Percentiles rank a stretch among this genome's conserved stretches.
phyloP scores from a whole-genome alignment of 2,329 filamentous ascomycete genomes.

The Dothideomycetes sp. region DNA sequence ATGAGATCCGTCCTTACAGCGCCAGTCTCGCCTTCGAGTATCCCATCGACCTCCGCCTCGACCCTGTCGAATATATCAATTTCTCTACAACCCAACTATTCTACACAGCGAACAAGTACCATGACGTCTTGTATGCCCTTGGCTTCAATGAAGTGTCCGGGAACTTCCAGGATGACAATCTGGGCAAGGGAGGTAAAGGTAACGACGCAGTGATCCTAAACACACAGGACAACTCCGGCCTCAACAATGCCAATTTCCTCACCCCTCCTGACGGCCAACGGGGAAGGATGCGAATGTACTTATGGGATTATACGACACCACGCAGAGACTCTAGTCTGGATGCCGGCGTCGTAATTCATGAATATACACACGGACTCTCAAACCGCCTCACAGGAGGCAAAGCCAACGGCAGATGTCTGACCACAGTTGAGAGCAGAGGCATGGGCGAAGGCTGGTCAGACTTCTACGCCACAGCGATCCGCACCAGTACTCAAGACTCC shows the following conservation, averaged over 20 bases:
- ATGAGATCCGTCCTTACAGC: too few relatives aligned
- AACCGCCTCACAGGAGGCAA: slow-evolving; percentile 52
- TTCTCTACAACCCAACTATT: slow-evolving; percentile 52
- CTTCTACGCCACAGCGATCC: slow-evolving; percentile 45
- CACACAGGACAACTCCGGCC: slow-evolving; percentile 46
- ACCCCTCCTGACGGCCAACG: slow-evolving; percentile 44
- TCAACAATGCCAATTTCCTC: slow-evolving; percentile 51
- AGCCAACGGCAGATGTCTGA: slow-evolving; percentile 43
- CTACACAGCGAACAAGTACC: slow-evolving; percentile 52
- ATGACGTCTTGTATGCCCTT: slow-evolving; percentile 49
- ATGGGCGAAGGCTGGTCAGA: slow-evolving; percentile 54
- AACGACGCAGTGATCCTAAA: slow-evolving; percentile 42
- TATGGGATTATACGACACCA: slow-evolving; percentile 43
- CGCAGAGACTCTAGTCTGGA: slow-evolving; percentile 50
- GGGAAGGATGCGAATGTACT: slow-evolving; percentile 51
- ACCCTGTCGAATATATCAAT: slow-evolving; percentile 39
- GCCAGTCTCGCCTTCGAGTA: too few relatives aligned
- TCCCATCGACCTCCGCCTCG: slow-evolving; percentile 23
- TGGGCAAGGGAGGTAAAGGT: slow-evolving; percentile 39
- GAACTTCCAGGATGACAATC: slow-evolving; percentile 53
- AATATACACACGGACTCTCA: slow-evolving; percentile 46
- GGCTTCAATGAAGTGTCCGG: slow-evolving; percentile 51
- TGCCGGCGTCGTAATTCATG: slow-evolving; percentile 51
- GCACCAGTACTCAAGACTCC: slow-evolving; percentile 39
- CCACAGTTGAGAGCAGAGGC: slow-evolving; percentile 41